phyloP scores from a whole-genome alignment of 805 yeast genomes.

The Hanseniaspora thailandica region DNA sequence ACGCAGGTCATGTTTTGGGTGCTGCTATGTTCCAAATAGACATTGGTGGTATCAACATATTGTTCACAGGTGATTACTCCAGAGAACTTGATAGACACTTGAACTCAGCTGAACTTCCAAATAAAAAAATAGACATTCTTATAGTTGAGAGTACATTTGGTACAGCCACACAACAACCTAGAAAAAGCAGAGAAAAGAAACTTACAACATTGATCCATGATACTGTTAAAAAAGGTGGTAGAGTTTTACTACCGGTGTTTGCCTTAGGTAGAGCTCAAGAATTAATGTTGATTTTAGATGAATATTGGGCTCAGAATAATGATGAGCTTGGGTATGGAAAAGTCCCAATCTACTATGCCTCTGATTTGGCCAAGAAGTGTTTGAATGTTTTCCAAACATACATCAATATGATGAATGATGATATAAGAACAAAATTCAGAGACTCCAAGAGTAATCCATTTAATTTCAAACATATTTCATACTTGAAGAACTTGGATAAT shows the following conservation, averaged over 20 bases:
- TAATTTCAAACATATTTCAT: constrained; percentile 72
- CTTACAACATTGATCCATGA: constrained; percentile 73
- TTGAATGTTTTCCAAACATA: constrained; percentile 96
- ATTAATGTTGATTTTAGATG: constrained; percentile 75
- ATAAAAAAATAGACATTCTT: constrained; percentile 70
- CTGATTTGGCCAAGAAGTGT: constrained; percentile 86
- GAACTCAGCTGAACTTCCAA: constrained; percentile 90
- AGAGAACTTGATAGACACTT: constrained; percentile 92
- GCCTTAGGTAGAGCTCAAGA: constrained; percentile 97
- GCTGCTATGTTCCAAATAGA: constrained; percentile 97
- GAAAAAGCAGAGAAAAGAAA: constrained; percentile 71
- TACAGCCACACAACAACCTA: constrained; percentile 90
- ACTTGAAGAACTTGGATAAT: constrained; percentile 64
- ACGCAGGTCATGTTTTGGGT: constrained; percentile 99
- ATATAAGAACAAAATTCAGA: constrained; percentile 60
- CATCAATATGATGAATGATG: constrained; percentile 94
- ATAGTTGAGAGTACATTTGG: constrained; percentile 96
- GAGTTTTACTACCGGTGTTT: constrained; percentile 85
- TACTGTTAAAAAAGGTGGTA: constrained; percentile 76
- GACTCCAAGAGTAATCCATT: constrained; percentile 82
- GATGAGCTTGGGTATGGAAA: constrained; percentile 54
- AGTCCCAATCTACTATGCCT: constrained; percentile 80
- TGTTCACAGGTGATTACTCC: constrained; percentile 95
- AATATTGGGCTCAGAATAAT: constrained; percentile 78
- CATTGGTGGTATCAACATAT: constrained; percentile 75